phyloP scores from a whole-genome alignment of 2,329 filamentous ascomycete genomes.

The Scedosporium boydii region DNA sequence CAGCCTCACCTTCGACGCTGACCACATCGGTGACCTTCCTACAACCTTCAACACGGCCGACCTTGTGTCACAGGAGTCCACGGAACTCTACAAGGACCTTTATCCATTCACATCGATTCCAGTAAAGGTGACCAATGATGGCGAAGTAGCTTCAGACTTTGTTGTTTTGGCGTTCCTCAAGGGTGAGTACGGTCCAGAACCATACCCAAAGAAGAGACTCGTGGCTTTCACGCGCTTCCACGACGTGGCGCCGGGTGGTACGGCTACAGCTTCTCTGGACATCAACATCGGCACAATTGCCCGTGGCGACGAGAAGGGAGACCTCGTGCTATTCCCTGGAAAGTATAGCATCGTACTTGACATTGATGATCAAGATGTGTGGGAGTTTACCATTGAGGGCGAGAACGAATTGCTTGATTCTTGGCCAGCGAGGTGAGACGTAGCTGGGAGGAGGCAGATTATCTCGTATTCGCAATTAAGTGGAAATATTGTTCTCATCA shows the following conservation, averaged over 20 bases:
- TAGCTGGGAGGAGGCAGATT: background rate
- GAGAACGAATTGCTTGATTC: slow-evolving; percentile 1
- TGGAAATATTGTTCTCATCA: background rate
- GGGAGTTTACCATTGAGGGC: slow-evolving; percentile 4
- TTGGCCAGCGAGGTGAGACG: background rate
- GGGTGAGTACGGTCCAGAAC: slow-evolving; percentile 33
- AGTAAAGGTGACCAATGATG: slow-evolving; percentile 35
- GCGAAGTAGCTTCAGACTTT: slow-evolving; percentile 37
- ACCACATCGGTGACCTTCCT: background rate
- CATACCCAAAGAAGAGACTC: slow-evolving; percentile 42
- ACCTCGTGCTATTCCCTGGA: slow-evolving; percentile 4
- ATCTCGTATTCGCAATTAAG: background rate
- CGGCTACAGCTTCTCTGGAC: slow-evolving; percentile 1
- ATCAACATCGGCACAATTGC: slow-evolving; percentile 4
- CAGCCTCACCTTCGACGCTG: slow-evolving; percentile 13
- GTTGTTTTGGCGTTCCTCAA: slow-evolving; percentile 40
- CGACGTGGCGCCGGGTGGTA: background rate
- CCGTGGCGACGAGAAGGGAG: background rate
- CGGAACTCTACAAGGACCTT: slow-evolving; percentile 27
- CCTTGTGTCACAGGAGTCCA: slow-evolving; percentile 21
- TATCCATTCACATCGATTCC: slow-evolving; percentile 25
- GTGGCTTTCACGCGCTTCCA: slow-evolving; percentile 13
- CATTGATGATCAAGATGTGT: background rate
- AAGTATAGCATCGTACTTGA: slow-evolving; percentile 3
- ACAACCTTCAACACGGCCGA: slow-evolving; percentile 19